phyloP scores from a whole-genome alignment of 179 eudicot genomes.

The Beta macrorhiza region DNA sequence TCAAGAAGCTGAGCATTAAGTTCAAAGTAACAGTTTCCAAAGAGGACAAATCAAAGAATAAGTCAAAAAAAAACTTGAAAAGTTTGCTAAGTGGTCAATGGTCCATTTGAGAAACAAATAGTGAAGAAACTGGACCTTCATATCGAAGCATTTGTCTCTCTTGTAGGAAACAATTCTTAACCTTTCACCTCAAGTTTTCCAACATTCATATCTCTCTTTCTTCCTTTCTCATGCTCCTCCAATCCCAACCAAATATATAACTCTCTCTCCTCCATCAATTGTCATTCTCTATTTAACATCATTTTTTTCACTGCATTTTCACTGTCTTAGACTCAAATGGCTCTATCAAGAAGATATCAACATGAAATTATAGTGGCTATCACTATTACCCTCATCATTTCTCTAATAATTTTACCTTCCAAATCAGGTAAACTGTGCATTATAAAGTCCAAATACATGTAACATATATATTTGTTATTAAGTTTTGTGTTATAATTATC shows the following conservation, averaged over 20 bases:
- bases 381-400: slow-evolving; percentile 12
- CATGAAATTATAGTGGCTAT: background rate
- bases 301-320: no score
- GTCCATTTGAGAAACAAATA: background rate
- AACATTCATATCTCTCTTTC: background rate
- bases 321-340: background rate
- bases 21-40: slow-evolving; percentile 12
- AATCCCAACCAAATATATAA: background rate
- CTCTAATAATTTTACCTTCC: slow-evolving; percentile 5
- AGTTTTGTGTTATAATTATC: background rate
- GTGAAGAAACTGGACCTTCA: background rate
- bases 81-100: background rate
- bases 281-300: background rate
- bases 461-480: no score
- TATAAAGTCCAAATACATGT: background rate
- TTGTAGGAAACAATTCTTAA: slow-evolving; percentile 1
- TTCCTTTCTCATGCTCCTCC: background rate
- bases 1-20: background rate
- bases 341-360: background rate
- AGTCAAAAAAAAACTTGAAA: background rate
- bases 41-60: background rate
- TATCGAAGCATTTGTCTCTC: slow-evolving; percentile 14
- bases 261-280: background rate
- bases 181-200: background rate
- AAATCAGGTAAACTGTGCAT: slow-evolving; percentile 12